Evolutionary conservation across 345 rosid species (phyloP).

Genomic region (Triadica sebifera): DNA sequence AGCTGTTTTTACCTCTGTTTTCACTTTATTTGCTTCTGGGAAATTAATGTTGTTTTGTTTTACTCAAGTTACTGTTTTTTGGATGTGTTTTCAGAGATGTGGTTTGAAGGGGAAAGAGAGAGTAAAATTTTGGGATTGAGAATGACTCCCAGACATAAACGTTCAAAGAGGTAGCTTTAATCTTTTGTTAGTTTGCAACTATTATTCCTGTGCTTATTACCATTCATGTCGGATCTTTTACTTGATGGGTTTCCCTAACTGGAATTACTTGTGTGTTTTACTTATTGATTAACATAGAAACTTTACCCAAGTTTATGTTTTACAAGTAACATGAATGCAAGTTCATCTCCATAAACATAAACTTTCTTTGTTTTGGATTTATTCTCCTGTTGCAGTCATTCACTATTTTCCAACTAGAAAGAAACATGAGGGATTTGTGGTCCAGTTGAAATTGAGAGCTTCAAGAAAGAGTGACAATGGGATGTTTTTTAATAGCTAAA

Average conservation of each 20-base stretch:
- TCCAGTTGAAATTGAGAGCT: slow-evolving; percentile 18
- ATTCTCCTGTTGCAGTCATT: slow-evolving; percentile 20
- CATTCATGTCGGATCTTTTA: slow-evolving; percentile 16
- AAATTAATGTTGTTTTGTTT: slow-evolving; percentile 9
- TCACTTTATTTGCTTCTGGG: slow-evolving; percentile 5
- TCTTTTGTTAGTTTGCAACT: slow-evolving; percentile 30
- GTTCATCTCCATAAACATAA: neutral
- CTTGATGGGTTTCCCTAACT: slow-evolving; percentile 32
- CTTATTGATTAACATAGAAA: slow-evolving; percentile 17
- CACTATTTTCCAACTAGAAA: slow-evolving; percentile 10
- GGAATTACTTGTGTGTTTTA: slow-evolving; percentile 28
- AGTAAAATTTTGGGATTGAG: slow-evolving; percentile 55
- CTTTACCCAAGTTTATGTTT: slow-evolving; percentile 8
- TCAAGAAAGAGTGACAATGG: slow-evolving; percentile 19
- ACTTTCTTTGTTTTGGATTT: slow-evolving; percentile 23
- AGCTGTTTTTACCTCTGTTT: slow-evolving; percentile 21
- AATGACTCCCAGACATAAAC: slow-evolving; percentile 56
- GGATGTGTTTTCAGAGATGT: slow-evolving; percentile 42
- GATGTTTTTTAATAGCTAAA: slow-evolving; percentile 5
- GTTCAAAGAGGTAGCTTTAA: slow-evolving; percentile 73
- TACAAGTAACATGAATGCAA: slow-evolving; percentile 9
- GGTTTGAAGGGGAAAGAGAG: slow-evolving; percentile 48
- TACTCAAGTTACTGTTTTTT: slow-evolving; percentile 16
- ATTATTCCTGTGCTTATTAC: slow-evolving; percentile 15
- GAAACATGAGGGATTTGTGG: slow-evolving; percentile 20